These are phyloP conservation scores for Ophiostoma ips DNA, from an alignment of 2,329 filamentous ascomycete species.

Conservation along the genomic window DNA sequence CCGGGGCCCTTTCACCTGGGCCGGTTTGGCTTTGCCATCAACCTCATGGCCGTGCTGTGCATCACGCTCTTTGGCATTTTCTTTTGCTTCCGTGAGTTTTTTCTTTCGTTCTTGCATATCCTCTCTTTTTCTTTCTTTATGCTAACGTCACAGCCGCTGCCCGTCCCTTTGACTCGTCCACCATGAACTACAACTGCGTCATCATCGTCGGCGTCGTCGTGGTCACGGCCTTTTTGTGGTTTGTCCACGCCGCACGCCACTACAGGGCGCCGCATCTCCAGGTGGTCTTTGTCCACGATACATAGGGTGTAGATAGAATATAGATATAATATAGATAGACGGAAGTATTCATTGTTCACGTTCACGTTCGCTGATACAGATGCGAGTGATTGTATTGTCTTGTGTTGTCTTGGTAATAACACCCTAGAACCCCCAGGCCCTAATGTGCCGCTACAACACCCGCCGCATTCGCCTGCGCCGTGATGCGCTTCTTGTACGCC, in stretches of 20 bases:
- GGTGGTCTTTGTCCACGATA: neutral
- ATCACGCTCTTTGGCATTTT: slow-evolving; percentile 43
- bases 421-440: no score
- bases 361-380: no score
- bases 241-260: slow-evolving; percentile 12
- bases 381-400: neutral
- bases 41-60: slow-evolving; percentile 34
- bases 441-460: slow-evolving; percentile 65
- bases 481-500: slow-evolving; percentile 94
- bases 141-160: slow-evolving; percentile 1
- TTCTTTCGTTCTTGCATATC: neutral
- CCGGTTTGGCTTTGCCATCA: slow-evolving; percentile 33
- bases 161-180: neutral
- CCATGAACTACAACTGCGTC: slow-evolving; percentile 41
- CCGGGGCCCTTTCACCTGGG: slow-evolving; percentile 41
- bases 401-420: no score
- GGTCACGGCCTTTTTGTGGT: slow-evolving; percentile 36
- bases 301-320: neutral
- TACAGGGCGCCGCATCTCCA: neutral
- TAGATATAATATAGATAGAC: no score
- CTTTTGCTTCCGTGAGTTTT: slow-evolving; percentile 42
- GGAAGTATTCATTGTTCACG: no score
- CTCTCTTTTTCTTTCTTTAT: neutral
- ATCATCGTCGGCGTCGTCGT: slow-evolving; percentile 35
- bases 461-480: slow-evolving; percentile 71